Evolutionary conservation across 176 grass and related monocot species (phyloP), one percentile per base, ranked within the genome.

Genomic region (Bothriochloa decipiens): DNA sequence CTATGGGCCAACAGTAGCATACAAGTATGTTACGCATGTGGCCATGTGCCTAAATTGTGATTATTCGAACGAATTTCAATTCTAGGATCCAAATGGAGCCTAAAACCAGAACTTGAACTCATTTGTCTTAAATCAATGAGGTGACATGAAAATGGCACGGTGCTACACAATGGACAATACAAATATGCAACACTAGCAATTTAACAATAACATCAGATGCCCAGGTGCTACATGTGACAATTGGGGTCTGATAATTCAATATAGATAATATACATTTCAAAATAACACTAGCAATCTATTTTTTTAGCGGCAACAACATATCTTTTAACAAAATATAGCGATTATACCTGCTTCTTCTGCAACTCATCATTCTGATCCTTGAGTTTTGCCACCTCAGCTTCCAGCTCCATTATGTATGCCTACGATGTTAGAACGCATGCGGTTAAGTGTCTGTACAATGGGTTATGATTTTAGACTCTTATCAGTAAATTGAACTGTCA

Each of bases 381-480:
- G 65, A 97, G 85, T 80, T 97, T 97, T 84, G 91, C 91, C 72
- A 97, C 85, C 83, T 97, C 94, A 55, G 87, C 94, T 85, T 97
- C 94, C 73, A 97, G 83, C 81, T 97, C 94, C 94, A 92, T 88
- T 71, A 92, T 94, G 83, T 97, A 94, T 77, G 94, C 91, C 94
- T 92, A 77, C 23, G 35, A 79, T 29, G 41, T 79, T 63, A 75
- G 22, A 85, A 77, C 16, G 6, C 6, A 9, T 50, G 58, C 57
- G 49, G 20, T 82, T 32, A 47, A 82, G 68, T 61, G 58, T 60
- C 39, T 5, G 26, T 42, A 80, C 70, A 79, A 3, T 37, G 22
- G 26, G 20, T 74, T 26, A 9, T 57, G 11, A 18, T 45, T 78
- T 16, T 17, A 69, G 27, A 50, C 33, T 5, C 16, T 4, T 10